Conservation (phyloP, 192 early-diverging fungal genomes). For the Entomortierella beljakovae region DNA sequence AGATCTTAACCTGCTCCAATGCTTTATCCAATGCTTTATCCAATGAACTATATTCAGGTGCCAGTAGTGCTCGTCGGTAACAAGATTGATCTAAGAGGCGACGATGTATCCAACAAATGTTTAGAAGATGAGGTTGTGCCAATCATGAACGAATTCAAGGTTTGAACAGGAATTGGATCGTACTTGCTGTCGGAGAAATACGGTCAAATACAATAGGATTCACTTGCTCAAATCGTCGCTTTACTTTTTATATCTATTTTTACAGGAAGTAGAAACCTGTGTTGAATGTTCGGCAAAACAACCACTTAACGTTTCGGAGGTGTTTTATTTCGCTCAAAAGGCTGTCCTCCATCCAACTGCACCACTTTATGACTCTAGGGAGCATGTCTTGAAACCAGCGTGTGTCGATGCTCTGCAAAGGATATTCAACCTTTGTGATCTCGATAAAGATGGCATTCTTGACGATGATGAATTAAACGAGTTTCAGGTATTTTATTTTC, state of each 20-base stretch:
- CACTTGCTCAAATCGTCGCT: too few relatives aligned
- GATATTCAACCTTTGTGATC: conserved; percentile 97
- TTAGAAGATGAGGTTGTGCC: conserved; percentile 96
- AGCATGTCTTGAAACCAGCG: conserved; percentile 90
- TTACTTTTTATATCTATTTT: neutral
- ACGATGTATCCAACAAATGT: conserved; percentile 82
- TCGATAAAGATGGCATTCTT: conserved; percentile 91
- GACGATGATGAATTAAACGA: conserved; percentile 97
- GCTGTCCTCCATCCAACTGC: conserved; percentile 98
- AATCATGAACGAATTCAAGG: conserved; percentile 99
- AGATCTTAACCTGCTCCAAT: too few relatives aligned
- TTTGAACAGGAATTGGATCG: too few relatives aligned
- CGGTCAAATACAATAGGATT: too few relatives aligned
- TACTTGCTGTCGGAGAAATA: too few relatives aligned
- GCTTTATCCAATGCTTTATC: too few relatives aligned
- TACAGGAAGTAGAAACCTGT: conserved; percentile 96
- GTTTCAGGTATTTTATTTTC: conserved; percentile 78
- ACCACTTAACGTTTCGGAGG: conserved; percentile 95
- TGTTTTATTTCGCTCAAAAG: conserved; percentile 99
- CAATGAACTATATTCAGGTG: conserved; percentile 64
- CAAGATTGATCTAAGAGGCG: conserved; percentile 91
- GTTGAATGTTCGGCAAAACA: conserved; percentile 99
- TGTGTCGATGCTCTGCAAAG: conserved; percentile 92
- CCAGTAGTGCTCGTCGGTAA: conserved; percentile 95
- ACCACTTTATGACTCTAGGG: conserved; percentile 95